A percentile compares a stretch with the other conserved stretches of the same genome.
Evolutionary conservation across 768 basidiomycete genomes (phyloP).

Genomic region (Tulasnella sp.): DNA sequence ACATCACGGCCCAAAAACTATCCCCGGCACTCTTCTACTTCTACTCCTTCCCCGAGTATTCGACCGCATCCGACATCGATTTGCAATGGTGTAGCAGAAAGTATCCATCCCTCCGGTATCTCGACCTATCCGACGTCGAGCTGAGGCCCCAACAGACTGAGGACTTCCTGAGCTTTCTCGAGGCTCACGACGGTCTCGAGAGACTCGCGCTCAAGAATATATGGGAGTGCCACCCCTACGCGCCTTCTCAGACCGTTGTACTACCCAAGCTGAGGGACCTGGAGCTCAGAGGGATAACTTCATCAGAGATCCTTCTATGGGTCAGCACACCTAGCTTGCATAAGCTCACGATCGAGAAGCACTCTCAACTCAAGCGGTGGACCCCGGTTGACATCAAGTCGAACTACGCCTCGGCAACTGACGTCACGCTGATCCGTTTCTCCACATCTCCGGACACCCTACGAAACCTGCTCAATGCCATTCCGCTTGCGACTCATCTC

Average conservation of each 20-base stretch:
- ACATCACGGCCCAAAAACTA: not conserved
- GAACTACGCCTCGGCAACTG: not conserved
- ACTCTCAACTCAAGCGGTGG: not conserved
- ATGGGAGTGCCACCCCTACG: not conserved
- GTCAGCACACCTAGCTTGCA: not conserved
- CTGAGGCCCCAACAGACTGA: not conserved
- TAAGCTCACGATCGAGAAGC: not conserved
- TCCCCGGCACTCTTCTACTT: not conserved
- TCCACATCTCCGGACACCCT: not conserved
- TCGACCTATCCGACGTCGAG: not conserved
- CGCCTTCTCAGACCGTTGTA: not conserved
- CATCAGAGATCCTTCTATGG: not conserved
- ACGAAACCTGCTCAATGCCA: not conserved
- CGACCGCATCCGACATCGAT: not conserved
- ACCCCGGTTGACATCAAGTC: not conserved
- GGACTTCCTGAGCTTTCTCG: not conserved
- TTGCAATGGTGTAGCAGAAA: not conserved
- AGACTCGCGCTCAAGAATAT: not conserved
- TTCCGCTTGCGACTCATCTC: not conserved
- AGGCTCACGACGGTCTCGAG: not conserved
- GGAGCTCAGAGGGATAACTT: not conserved
- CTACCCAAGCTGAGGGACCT: not conserved
- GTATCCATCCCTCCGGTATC: not conserved
- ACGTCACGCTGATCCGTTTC: not conserved
- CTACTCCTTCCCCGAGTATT: not conserved